Base-by-base conservation (phyloP, 2,329 filamentous ascomycete species). In the Pestalotiopsis sp. region DNA sequence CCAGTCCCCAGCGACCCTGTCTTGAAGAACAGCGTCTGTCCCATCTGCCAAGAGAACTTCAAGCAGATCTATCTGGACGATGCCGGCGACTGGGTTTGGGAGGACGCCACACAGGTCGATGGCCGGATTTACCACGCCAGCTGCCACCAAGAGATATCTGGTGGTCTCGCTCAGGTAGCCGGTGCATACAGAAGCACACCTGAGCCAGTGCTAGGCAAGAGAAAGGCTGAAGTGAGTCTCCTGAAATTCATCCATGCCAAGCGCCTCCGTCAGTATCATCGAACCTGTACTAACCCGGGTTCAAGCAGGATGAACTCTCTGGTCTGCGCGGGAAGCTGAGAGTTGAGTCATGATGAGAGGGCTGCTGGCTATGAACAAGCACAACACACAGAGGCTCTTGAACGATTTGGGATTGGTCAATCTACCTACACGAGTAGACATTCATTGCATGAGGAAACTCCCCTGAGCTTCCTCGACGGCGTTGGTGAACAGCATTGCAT, bases 81-180 rank as follows among this genome's bases (percentile, higher is more conserved):
- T 71, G 93, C 92, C 20, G 94, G 98, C 80, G 95, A 99, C 76
- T 98, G 95, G 88, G 95, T 99, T 55, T 98, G 96, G 93, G 91
- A 94, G 79, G 95, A 99, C 79, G 93, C 95, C 0, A 86, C 93
- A 64, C 88, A 91, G 72, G 89, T 97, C 38, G 93, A 92, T 45
- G 89, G 87, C 67, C 90, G 93, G 71, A 92, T 96, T 17, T 98
- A 94, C 75, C 96, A 99, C 79, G 94, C 92, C 12, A 97, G 91
- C 67, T 99, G 96, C 78, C 93, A 95, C 78, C 88, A 90, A 20
- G 95, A 98, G 81, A 92, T 93, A 39, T 92, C 88, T 81, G 14
- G 82, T 82, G 27, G 70, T 76, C 59, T 39, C 20, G 66, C 38
- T 27, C n/a, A 36, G 7, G 60, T 62, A 71, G 67, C 71, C 69